Evolutionary conservation across 352 stramenopile genomes (phyloP).

Genomic region (Phytopythium delawarense): DNA sequence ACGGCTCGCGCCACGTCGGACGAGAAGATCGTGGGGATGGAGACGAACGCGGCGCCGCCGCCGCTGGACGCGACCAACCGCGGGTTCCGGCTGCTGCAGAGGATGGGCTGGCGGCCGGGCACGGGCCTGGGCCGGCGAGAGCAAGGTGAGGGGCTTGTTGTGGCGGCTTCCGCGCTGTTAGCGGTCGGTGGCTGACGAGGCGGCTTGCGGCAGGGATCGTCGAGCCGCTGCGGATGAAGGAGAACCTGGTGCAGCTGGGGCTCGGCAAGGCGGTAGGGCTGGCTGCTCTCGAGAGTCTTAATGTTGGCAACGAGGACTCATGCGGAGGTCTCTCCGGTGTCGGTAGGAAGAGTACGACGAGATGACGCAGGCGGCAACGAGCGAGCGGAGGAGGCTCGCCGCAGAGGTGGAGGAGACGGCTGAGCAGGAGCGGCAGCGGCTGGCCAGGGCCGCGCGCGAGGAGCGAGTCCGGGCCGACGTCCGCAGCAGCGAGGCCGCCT

Average conservation of each 20-base stretch:
- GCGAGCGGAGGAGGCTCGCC: conserved; percentile 43
- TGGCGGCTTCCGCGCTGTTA: neutral
- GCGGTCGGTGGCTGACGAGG: neutral
- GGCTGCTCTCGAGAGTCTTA: no score
- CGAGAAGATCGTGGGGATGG: neutral
- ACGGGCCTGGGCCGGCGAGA: conserved; percentile 41
- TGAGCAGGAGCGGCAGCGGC: conserved; percentile 22
- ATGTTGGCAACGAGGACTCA: no score
- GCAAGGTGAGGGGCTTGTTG: conserved; percentile 25
- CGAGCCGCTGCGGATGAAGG: conserved; percentile 55
- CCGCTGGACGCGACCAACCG: conserved; percentile 42
- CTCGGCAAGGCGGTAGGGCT: conserved; percentile 46
- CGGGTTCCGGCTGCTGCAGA: conserved; percentile 51
- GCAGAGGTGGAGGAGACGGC: conserved; percentile 42
- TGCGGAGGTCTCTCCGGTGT: neutral
- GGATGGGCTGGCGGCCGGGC: conserved; percentile 60
- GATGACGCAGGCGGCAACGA: conserved; percentile 46
- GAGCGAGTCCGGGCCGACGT: conserved; percentile 28
- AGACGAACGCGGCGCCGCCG: conserved; percentile 6
- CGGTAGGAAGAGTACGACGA: conserved; percentile 50
- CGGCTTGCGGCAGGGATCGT: conserved; percentile 31
- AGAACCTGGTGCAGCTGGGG: conserved; percentile 51
- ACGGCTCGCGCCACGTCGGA: no score
- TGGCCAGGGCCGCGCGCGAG: conserved; percentile 22
- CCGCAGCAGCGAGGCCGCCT: conserved; percentile 40